Evolutionary conservation across 2,329 filamentous ascomycete species (phyloP).

Genomic region (Canariomyces notabilis): DNA sequence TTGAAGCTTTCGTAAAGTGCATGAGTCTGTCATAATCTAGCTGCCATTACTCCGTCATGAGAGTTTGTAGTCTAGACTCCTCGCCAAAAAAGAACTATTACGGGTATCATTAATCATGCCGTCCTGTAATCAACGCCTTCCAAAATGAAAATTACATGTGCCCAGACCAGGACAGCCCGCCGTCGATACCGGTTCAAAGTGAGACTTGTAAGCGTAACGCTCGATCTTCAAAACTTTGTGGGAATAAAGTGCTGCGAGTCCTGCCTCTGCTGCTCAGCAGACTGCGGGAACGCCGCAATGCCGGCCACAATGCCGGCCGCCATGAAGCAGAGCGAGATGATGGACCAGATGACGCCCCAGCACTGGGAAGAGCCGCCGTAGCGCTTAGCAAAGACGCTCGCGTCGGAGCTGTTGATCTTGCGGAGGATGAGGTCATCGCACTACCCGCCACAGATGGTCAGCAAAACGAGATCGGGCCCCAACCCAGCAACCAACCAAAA

Average conservation of each 20-base stretch:
- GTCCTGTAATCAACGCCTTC: slow-evolving; percentile 11
- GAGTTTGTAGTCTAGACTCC: not conserved
- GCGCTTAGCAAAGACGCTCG: slow-evolving; percentile 70
- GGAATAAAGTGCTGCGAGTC: slow-evolving; percentile 50
- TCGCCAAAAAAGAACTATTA: not conserved
- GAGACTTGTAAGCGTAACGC: not conserved
- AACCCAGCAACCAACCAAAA: not conserved
- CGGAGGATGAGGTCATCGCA: slow-evolving; percentile 76
- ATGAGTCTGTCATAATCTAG: no score
- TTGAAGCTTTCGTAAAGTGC: no score
- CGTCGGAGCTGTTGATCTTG: slow-evolving; percentile 76
- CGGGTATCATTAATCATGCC: slow-evolving; percentile 15
- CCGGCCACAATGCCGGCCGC: slow-evolving; percentile 68
- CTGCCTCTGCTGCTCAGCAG: slow-evolving; percentile 60
- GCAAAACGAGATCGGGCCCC: not conserved
- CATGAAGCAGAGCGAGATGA: slow-evolving; percentile 69
- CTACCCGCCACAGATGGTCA: slow-evolving; percentile 27
- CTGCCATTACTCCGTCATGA: no score
- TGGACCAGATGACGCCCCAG: slow-evolving; percentile 75
- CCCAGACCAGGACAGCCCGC: not conserved
- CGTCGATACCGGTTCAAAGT: not conserved
- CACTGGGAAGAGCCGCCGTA: slow-evolving; percentile 77
- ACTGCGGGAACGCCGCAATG: slow-evolving; percentile 69
- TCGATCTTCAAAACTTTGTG: slow-evolving; percentile 19
- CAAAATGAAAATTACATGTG: not conserved